Conservation (phyloP, 495 filamentous ascomycete species). For the Lichenothelia convexa region DNA sequence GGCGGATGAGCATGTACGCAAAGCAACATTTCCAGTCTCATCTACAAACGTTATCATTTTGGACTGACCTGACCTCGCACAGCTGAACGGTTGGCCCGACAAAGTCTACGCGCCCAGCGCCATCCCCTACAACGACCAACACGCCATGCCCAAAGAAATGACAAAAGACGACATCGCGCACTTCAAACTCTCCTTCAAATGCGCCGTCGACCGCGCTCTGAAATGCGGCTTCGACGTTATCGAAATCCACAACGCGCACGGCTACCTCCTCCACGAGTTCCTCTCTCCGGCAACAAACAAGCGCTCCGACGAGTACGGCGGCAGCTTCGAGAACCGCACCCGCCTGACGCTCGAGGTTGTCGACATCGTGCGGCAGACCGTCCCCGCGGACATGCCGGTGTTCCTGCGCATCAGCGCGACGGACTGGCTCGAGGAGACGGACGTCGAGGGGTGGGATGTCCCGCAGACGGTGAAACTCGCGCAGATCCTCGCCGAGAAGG, state of each 20-base stretch:
- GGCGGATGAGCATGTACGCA: conserved; percentile 29
- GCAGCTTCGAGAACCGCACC: conserved; percentile 25
- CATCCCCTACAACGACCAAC: conserved; percentile 32
- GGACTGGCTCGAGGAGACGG: conserved; percentile 49
- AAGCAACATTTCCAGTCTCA: conserved; percentile 22
- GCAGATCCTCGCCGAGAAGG: conserved; percentile 41
- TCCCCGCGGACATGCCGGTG: conserved; percentile 44
- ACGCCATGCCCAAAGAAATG: conserved; percentile 35
- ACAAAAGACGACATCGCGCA: conserved; percentile 36
- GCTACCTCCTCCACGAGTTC: conserved; percentile 22
- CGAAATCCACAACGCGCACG: conserved; percentile 24
- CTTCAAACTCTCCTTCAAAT: conserved; percentile 36
- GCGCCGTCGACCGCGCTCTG: conserved; percentile 35
- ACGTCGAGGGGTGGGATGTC: conserved; percentile 43
- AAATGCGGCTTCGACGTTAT: conserved; percentile 45
- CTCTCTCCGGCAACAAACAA: conserved; percentile 13
- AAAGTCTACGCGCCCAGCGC: conserved; percentile 42
- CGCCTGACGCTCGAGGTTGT: conserved; percentile 34
- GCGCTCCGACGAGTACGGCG: conserved; percentile 37
- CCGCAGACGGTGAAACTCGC: conserved; percentile 42
- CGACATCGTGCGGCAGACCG: conserved; percentile 30
- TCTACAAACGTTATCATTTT: neutral
- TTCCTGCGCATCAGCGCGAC: conserved; percentile 52
- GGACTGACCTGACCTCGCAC: neutral
- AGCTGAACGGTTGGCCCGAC: conserved; percentile 48